A percentile compares a stretch with the other conserved stretches of the same genome.
These are phyloP conservation scores for Tuber indicum DNA, from an alignment of 495 filamentous ascomycete species.

Conservation along the genomic window DNA sequence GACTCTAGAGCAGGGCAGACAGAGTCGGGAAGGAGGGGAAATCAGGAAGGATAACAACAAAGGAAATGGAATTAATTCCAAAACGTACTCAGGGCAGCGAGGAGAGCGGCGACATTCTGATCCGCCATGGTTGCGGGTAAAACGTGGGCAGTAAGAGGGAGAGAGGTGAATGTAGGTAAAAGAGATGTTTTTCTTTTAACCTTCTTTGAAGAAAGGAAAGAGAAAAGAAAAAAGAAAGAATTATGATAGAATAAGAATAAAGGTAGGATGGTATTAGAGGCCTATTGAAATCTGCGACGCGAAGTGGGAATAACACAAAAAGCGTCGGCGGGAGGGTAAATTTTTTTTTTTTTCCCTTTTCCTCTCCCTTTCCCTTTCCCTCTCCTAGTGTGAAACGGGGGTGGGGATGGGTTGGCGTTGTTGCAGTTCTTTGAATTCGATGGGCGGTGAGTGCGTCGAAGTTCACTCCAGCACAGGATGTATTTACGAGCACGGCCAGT, in stretches of 20 bases:
- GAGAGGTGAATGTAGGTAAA: not conserved
- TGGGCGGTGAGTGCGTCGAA: not conserved
- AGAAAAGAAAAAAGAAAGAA: slow-evolving; percentile 14
- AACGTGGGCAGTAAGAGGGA: not conserved
- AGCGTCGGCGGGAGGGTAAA: not conserved
- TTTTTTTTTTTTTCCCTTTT: not conserved
- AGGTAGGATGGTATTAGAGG: slow-evolving; percentile 7
- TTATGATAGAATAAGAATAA: slow-evolving; percentile 6
- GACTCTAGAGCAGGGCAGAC: slow-evolving; percentile 9
- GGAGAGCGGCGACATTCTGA: slow-evolving; percentile 40
- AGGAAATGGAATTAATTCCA: not conserved
- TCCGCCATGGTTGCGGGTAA: slow-evolving; percentile 34
- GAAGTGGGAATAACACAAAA: slow-evolving; percentile 1
- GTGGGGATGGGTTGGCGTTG: not conserved
- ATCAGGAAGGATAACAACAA: not conserved
- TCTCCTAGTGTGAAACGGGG: not conserved
- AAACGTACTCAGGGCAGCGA: slow-evolving; percentile 39
- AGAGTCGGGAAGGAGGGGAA: not conserved
- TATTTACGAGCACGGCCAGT: not conserved
- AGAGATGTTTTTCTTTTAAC: not conserved
- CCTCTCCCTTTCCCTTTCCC: not conserved
- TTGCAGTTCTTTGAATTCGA: not conserved
- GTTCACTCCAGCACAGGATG: slow-evolving; percentile 2
- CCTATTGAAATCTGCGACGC: not conserved
- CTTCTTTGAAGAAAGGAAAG: slow-evolving; percentile 1